Conservation (phyloP, 1,284 basidiomycete genomes). For the Vanrija humicola region DNA sequence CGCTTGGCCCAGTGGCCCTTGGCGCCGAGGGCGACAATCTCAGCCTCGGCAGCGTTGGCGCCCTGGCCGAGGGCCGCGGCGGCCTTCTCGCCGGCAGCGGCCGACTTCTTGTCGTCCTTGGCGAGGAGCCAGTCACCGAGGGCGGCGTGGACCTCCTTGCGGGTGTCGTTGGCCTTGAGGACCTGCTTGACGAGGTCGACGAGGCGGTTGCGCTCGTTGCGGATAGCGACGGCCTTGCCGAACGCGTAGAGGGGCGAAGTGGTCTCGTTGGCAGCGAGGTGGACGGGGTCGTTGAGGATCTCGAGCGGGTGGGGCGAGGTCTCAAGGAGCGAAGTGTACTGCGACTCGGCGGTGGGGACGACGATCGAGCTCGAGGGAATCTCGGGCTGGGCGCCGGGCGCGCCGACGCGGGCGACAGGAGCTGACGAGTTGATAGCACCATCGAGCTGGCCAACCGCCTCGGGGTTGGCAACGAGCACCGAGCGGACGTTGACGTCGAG, state of each 20-base stretch:
- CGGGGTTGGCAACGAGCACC: conserved; percentile 42
- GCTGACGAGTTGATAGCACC: conserved; percentile 33
- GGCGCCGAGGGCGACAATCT: conserved; percentile 58
- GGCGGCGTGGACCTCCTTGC: conserved; percentile 62
- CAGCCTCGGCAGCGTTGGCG: conserved; percentile 46
- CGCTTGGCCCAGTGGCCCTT: conserved; percentile 61
- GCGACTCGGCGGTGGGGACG: conserved; percentile 80
- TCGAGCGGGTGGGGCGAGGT: conserved; percentile 78
- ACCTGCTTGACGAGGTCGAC: conserved; percentile 59
- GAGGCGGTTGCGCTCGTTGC: conserved; percentile 66
- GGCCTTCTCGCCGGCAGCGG: conserved; percentile 60
- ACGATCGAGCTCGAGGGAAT: conserved; percentile 53
- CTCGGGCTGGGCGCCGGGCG: conserved; percentile 25
- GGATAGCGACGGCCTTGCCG: conserved; percentile 78
- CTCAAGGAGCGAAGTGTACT: conserved; percentile 88
- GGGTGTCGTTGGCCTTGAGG: conserved; percentile 51
- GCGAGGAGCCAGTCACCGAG: conserved; percentile 71
- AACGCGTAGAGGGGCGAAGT: conserved; percentile 92
- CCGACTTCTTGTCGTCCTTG: conserved; percentile 62
- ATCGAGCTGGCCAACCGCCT: conserved; percentile 41
- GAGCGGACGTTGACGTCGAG: conserved; percentile 36
- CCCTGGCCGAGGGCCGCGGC: conserved; percentile 52
- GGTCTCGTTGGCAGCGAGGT: conserved; percentile 68
- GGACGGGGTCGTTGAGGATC: conserved; percentile 75
- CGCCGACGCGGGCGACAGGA: conserved; percentile 36